A percentile compares a stretch with the other conserved stretches of the same genome.
Evolutionary conservation across 257 asterid species (phyloP).

Genomic region (Fraxinus americana): DNA sequence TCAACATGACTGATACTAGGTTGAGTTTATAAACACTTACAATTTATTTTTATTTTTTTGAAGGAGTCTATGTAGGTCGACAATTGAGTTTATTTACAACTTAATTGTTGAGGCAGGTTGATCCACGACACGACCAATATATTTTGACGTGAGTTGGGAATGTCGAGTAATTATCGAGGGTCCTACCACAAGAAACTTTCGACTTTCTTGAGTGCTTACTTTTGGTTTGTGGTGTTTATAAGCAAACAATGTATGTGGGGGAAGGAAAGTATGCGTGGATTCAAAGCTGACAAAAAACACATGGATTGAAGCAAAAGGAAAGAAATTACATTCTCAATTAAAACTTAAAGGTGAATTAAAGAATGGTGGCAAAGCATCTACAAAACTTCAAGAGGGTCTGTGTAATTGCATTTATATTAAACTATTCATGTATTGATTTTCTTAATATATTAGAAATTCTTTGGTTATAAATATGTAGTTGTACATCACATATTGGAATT

Average conservation of each 20-base stretch:
- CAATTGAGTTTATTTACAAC: background rate
- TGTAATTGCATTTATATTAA: too few relatives aligned
- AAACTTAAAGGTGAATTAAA: background rate
- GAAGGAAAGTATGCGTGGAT: constrained; percentile 46
- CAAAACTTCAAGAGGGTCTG: background rate
- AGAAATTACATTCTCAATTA: background rate
- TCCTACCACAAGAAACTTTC: constrained; percentile 35
- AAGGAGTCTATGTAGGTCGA: background rate
- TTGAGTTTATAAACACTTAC: background rate
- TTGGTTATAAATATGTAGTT: too few relatives aligned
- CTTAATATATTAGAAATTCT: too few relatives aligned
- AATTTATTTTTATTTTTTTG: too few relatives aligned
- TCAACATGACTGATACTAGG: background rate
- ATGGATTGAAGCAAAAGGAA: too few relatives aligned
- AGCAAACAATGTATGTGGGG: constrained; percentile 26
- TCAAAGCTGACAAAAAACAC: constrained; percentile 38
- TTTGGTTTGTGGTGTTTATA: constrained; percentile 36
- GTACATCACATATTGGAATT: too few relatives aligned
- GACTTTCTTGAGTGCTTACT: constrained; percentile 44
- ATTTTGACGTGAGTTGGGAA: background rate
- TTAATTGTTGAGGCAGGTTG: background rate
- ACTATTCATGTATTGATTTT: too few relatives aligned
- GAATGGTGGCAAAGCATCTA: background rate
- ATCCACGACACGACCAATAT: background rate
- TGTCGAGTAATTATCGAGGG: constrained; percentile 29